Evolutionary conservation across 192 early-diverging fungal species (phyloP), one percentile per base, ranked within the genome.

Genomic region (Rhizophagus prolifer): DNA sequence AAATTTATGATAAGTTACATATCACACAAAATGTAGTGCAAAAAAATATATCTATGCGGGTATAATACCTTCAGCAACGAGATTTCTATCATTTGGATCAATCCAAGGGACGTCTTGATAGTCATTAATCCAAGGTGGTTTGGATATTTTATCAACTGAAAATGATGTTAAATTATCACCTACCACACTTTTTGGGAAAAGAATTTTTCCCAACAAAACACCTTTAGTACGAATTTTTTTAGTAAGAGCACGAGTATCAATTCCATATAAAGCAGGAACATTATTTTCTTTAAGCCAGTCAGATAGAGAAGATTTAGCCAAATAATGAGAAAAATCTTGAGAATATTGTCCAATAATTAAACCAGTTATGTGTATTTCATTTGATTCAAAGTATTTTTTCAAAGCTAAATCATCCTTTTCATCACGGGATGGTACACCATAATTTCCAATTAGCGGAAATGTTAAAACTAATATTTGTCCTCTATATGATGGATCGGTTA

Each of bases 391-490:
- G 87, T 99, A 92, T 70, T 92, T 90, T 19, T 83, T 96, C 91
- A 78, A 97, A 88, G 79, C 89, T 79, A 36, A 86, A 82, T 80
- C 50, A 54, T 99, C 97, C 81, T 94, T 89, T 72, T 85, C 93
- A 23, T 91, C 90, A 66, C 93, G 92, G 41, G 92, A 93, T 36
- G 97, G 97, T 12, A 98, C 97, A 82, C 97, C 97, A 84, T 98
- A 97, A 86, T 99, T 99, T 68, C 97, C 97, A 71, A 99, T 85
- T 69, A 99, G 86, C 16, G 97, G 97, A 86, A 97, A 99, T 72
- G 97, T 99, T 69, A 99, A 84, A 47, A 99, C 95, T 64, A 99
- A 86, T 72, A 99, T 98, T 89, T 99, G 97, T 10, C 97, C 97
- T 72, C 93, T 90, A 85, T 99, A 99, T 61, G 96, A 98, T 16